phyloP scores from a whole-genome alignment of 2,329 filamentous ascomycete genomes.

The Monilinia polystroma region DNA sequence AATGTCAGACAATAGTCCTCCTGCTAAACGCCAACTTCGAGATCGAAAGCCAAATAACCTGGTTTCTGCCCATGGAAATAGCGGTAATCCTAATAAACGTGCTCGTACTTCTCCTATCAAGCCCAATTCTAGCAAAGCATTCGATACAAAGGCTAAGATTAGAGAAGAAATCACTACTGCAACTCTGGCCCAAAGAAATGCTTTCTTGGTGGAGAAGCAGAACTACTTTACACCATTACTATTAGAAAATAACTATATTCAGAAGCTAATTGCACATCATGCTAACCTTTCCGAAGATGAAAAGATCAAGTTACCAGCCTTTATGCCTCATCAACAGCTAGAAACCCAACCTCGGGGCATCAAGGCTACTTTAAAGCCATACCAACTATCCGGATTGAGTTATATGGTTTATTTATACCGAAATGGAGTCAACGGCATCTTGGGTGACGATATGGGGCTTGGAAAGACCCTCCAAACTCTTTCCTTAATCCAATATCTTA shows the following conservation, averaged over 20 bases:
- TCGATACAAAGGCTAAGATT: slow-evolving; percentile 7
- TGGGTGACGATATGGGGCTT: slow-evolving; percentile 52
- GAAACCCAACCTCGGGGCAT: slow-evolving; percentile 41
- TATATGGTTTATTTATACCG: slow-evolving; percentile 49
- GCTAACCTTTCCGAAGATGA: slow-evolving; percentile 31
- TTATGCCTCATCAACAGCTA: slow-evolving; percentile 37
- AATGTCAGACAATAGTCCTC: neutral
- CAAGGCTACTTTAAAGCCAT: slow-evolving; percentile 51
- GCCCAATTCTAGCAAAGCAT: neutral
- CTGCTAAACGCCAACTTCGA: neutral
- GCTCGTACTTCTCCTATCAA: neutral
- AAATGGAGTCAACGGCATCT: slow-evolving; percentile 44
- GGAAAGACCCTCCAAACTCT: slow-evolving; percentile 52
- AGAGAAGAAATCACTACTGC: slow-evolving; percentile 38
- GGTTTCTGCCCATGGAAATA: neutral
- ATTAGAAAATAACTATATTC: slow-evolving; percentile 40
- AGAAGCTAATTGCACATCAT: slow-evolving; percentile 38
- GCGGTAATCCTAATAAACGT: neutral
- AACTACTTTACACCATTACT: slow-evolving; percentile 40
- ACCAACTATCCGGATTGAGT: slow-evolving; percentile 51
- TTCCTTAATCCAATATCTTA: slow-evolving; percentile 50
- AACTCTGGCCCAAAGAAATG: slow-evolving; percentile 36
- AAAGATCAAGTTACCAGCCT: slow-evolving; percentile 27
- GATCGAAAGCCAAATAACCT: neutral
- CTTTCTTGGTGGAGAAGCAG: slow-evolving; percentile 41